Conservation (phyloP, 345 rosid genomes). For the Theobroma cacao region DNA sequence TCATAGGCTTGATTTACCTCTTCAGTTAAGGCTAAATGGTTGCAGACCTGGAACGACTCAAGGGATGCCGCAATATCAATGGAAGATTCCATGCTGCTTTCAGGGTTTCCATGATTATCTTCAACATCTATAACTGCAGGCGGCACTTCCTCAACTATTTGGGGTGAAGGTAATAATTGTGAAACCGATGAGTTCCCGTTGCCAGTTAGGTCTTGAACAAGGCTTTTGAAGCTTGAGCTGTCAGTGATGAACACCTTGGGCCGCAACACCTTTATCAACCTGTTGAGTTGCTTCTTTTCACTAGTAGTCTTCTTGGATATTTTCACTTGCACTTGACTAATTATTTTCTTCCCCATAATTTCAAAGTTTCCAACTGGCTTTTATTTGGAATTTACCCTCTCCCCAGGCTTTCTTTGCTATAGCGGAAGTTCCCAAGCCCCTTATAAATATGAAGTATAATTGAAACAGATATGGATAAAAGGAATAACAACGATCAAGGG, state of each 20-base stretch:
- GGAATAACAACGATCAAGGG: background rate
- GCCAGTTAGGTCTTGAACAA: slow-evolving; percentile 43
- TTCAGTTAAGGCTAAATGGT: background rate
- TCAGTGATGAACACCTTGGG: slow-evolving; percentile 39
- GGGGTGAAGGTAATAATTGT: background rate
- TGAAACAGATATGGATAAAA: background rate
- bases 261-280: slow-evolving; percentile 24
- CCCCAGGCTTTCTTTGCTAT: background rate
- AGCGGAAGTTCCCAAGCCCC: slow-evolving; percentile 6
- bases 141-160: background rate
- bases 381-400: background rate
- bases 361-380: background rate
- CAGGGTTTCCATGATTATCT: background rate
- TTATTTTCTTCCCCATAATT: slow-evolving; percentile 14
- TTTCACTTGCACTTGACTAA: background rate
- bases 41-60: background rate
- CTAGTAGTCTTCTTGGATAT: background rate
- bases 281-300: slow-evolving; percentile 20
- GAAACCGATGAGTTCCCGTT: slow-evolving; percentile 7
- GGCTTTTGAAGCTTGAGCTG: slow-evolving; percentile 27
- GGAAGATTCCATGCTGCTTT: slow-evolving; percentile 1
- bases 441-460: background rate
- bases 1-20: background rate
- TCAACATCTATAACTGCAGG: slow-evolving; percentile 2
- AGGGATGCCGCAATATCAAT: background rate